Evolutionary conservation across 2,329 filamentous ascomycete genomes (phyloP).

Genomic region (Lizonia empirigonia): DNA sequence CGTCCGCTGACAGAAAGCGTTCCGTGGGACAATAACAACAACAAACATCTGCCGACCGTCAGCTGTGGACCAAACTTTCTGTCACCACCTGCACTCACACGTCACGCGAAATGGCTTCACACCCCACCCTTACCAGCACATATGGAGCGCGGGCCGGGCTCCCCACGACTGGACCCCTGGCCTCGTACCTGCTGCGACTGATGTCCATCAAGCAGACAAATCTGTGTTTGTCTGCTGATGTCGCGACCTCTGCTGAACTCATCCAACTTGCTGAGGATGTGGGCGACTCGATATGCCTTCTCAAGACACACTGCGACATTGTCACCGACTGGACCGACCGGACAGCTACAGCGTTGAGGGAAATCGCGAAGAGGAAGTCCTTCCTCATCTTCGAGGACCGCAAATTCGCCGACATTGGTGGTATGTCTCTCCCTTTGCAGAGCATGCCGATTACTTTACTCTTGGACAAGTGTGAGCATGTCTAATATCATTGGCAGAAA

Average conservation of each 20-base stretch:
- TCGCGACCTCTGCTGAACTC: constrained; percentile 61
- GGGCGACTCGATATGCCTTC: constrained; percentile 64
- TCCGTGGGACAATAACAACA: constrained; percentile 9
- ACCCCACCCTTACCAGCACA: constrained; percentile 46
- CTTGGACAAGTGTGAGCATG: background rate
- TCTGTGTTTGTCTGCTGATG: constrained; percentile 62
- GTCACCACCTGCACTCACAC: background rate
- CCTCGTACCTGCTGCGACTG: constrained; percentile 56
- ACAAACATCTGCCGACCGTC: constrained; percentile 3
- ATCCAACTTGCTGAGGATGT: constrained; percentile 62
- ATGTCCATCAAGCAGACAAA: constrained; percentile 59
- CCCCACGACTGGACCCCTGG: constrained; percentile 52
- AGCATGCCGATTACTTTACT: background rate
- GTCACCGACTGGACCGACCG: constrained; percentile 65
- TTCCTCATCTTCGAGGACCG: constrained; percentile 62
- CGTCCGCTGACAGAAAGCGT: background rate
- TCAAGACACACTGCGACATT: constrained; percentile 67
- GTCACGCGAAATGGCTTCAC: constrained; percentile 37
- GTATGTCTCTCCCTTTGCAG: constrained; percentile 42
- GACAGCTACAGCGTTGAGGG: constrained; percentile 56
- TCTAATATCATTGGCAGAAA: constrained; percentile 47
- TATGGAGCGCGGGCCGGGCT: constrained; percentile 55
- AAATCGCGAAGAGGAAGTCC: constrained; percentile 55
- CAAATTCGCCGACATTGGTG: constrained; percentile 63
- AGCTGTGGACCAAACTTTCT: background rate